Conservation (phyloP, 805 yeast genomes). For the Ogataea sp. region DNA sequence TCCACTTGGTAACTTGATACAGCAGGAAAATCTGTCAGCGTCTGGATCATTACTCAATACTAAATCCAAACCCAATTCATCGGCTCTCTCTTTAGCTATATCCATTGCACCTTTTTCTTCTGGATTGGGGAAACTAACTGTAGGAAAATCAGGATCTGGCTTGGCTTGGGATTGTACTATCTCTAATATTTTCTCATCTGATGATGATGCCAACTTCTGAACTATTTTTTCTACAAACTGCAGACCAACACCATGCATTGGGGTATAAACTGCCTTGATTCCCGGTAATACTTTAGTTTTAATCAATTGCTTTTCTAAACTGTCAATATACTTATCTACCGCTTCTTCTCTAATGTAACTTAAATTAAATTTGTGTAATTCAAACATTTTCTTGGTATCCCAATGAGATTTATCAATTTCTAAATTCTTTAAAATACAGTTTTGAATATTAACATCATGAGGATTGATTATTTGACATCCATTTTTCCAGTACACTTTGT, state of each 20-base stretch:
- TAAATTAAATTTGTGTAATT: slow-evolving; percentile 18
- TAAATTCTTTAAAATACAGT: slow-evolving; percentile 52
- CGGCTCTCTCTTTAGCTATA: slow-evolving; percentile 58
- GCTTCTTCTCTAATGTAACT: slow-evolving; percentile 34
- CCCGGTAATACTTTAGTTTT: slow-evolving; percentile 11
- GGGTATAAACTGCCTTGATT: slow-evolving; percentile 70
- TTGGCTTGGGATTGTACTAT: slow-evolving; percentile 54
- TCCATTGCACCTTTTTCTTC: slow-evolving; percentile 91
- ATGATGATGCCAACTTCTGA: slow-evolving; percentile 28
- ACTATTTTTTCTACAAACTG: slow-evolving; percentile 43
- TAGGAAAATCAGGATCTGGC: slow-evolving; percentile 83
- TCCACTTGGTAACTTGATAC: slow-evolving; percentile 39
- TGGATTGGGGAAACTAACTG: slow-evolving; percentile 90
- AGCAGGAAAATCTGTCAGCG: slow-evolving; percentile 89
- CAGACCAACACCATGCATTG: slow-evolving; percentile 92
- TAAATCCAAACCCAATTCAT: slow-evolving; percentile 32
- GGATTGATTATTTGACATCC: slow-evolving; percentile 98
- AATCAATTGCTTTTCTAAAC: slow-evolving; percentile 27
- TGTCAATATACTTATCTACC: slow-evolving; percentile 31
- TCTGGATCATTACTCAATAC: slow-evolving; percentile 95
- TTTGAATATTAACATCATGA: slow-evolving; percentile 68
- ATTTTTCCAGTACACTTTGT: slow-evolving; percentile 86
- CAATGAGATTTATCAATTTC: slow-evolving; percentile 30
- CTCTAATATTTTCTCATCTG: slow-evolving; percentile 20
- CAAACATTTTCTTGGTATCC: slow-evolving; percentile 24